These are phyloP conservation scores for Nigrospora osmanthi DNA, from an alignment of 2,329 filamentous ascomycete species.

Conservation along the genomic window DNA sequence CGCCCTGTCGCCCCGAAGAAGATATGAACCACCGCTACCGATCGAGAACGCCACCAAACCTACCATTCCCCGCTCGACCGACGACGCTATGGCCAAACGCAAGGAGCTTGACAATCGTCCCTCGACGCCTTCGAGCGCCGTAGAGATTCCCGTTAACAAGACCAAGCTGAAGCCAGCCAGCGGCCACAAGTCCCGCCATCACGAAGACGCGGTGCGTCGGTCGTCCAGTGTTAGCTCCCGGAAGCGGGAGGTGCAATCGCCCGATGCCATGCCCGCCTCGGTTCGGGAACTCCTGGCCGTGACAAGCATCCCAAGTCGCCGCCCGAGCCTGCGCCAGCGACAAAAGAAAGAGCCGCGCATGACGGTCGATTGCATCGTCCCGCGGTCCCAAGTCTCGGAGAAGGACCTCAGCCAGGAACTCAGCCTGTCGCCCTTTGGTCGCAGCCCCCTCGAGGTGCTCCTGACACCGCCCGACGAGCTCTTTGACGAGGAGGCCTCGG, in stretches of 20 bases:
- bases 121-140: conserved; percentile 38
- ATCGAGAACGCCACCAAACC: too few relatives aligned
- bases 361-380: conserved; percentile 49
- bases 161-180: conserved; percentile 27
- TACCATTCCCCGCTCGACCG: too few relatives aligned
- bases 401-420: conserved; percentile 44
- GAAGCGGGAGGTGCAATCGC: conserved; percentile 36
- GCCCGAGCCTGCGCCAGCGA: conserved; percentile 22
- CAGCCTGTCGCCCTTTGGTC: conserved; percentile 35
- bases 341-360: conserved; percentile 24
- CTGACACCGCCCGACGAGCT: conserved; percentile 53
- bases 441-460: conserved; percentile 50
- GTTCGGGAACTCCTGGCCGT: conserved; percentile 54
- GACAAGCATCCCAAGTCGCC: conserved; percentile 48
- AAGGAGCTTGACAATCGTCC: conserved; percentile 20
- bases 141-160: conserved; percentile 44
- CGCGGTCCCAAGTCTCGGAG: conserved; percentile 45
- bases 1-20: too few relatives aligned
- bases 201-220: conserved; percentile 23
- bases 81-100: conserved; percentile 14
- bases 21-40: too few relatives aligned
- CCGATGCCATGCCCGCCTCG: conserved; percentile 49
- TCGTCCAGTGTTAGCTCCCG: conserved; percentile 20
- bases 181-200: conserved; percentile 24
- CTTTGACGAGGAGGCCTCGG: conserved; percentile 36